Percentiles rank a stretch among this genome's conserved stretches.
These are phyloP conservation scores for Fusarium clavum DNA, from an alignment of 2,329 filamentous ascomycete genomes.

Conservation along the genomic window DNA sequence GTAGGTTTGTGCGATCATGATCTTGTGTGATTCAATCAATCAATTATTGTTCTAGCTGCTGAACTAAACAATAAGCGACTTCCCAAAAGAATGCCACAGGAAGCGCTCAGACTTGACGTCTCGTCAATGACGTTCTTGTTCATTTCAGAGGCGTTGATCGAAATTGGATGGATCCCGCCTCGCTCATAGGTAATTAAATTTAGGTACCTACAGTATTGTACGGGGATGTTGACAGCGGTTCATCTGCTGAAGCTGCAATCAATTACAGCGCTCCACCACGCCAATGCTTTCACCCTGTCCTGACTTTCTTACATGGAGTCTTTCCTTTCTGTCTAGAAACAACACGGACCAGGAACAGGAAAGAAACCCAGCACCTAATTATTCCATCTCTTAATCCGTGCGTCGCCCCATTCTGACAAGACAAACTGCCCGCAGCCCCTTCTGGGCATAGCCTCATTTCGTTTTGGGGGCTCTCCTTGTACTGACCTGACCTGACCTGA, in stretches of 20 bases:
- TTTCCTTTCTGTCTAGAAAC: not conserved
- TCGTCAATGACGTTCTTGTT: conserved; percentile 35
- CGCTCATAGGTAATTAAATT: not conserved
- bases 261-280: conserved; percentile 21
- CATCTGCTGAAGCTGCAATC: conserved; percentile 14
- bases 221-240: not conserved
- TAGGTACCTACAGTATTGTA: not conserved
- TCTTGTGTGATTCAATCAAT: conserved; percentile 13
- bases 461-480: not conserved
- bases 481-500: not conserved
- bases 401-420: conserved; percentile 32
- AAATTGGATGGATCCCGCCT: conserved; percentile 25
- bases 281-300: conserved; percentile 11
- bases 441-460: conserved; percentile 36
- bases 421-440: conserved; percentile 15
- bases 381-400: conserved; percentile 20
- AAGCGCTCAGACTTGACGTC: conserved; percentile 30
- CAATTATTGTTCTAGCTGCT: not conserved
- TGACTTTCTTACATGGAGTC: not conserved
- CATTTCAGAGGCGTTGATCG: conserved; percentile 37
- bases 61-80: conserved; percentile 10
- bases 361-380: conserved; percentile 6
- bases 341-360: not conserved
- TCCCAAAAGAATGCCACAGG: conserved; percentile 24
- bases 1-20: not conserved